Percentiles rank a stretch among this genome's conserved stretches.
phyloP scores from a whole-genome alignment of 2,329 filamentous ascomycete genomes.

The Kalaharituber pfeilii region DNA sequence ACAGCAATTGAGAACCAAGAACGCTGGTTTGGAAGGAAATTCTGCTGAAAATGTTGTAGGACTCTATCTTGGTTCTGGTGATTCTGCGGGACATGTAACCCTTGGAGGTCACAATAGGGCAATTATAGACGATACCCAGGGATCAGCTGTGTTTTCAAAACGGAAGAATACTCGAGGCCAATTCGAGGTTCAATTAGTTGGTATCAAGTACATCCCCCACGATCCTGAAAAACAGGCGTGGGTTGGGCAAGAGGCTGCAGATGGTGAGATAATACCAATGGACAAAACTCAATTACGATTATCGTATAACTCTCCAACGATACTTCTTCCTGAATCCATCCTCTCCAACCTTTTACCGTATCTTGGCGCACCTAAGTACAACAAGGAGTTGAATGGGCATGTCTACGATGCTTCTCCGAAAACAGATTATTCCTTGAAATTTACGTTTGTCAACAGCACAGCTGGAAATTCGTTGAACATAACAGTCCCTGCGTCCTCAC shows the following conservation, averaged over 20 bases:
- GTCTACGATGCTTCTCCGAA: constrained; percentile 9
- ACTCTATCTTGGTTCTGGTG: constrained; percentile 11
- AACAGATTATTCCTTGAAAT: constrained; percentile 13
- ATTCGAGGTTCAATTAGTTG: not conserved
- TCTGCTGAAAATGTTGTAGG: constrained; percentile 15
- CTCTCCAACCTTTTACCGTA: constrained; percentile 13
- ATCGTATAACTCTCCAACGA: constrained; percentile 13
- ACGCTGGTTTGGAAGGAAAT: not conserved
- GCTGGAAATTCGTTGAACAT: constrained; percentile 5
- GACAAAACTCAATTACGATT: not conserved
- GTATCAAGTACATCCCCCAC: not conserved
- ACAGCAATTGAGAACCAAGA: constrained; percentile 11
- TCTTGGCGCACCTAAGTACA: constrained; percentile 14
- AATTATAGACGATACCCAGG: constrained; percentile 12
- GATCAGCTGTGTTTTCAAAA: constrained; percentile 13
- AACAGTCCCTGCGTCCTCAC: constrained; percentile 13
- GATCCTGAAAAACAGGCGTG: not conserved
- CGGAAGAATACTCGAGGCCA: not conserved
- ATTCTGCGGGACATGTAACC: constrained; percentile 13
- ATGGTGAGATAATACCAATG: not conserved
- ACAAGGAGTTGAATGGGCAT: constrained; percentile 13
- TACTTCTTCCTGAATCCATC: constrained; percentile 9
- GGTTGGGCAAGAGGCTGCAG: not conserved
- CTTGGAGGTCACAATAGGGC: constrained; percentile 17
- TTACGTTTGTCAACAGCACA: constrained; percentile 14